Evolutionary conservation across 495 filamentous ascomycete genomes (phyloP), one percentile per base, ranked within the genome.

Genomic region (Tirmania nivea): DNA sequence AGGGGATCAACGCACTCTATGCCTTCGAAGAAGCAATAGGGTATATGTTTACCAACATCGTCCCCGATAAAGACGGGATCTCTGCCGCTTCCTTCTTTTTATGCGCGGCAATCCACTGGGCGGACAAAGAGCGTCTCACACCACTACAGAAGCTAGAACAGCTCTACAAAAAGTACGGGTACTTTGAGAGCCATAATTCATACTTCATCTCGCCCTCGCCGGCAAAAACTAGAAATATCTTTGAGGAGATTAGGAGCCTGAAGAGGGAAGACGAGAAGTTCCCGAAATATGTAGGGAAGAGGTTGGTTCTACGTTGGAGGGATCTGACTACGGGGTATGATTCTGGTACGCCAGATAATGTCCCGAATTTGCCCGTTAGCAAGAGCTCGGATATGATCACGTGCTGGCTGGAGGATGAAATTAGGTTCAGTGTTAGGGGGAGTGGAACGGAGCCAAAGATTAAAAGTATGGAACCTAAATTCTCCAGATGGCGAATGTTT

Each of bases 11-110:
- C 14, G 71, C 75, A 0, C 65, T 70, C 3, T 84, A 76, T 62
- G 79, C 78, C 3, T 85, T 77, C 56, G 81, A 85, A 63, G 81
- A 85, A 67, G 80, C 81, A 8, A 72, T 84, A 8, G 81, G 81
- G 2, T 85, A 83, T 62, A 85, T 85, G 81, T 79, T 83, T 54
- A 67, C 80, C 1, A 61, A 66, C 8, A 71, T 83, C 7, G 78
- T 77, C 52, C 71, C 75, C 55, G 81, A 85, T 62, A 85, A 85
- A 58, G 81, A 85, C 62, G 79, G 78, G 34, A 76, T 85, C 52
- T 70, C 76, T 3, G 78, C 81, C 9, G 78, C 79, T n/a, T 67
- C 71, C 5, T 68, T 81, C 9, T 84, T 85, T 63, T 64, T 83
- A 5, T 64, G 69, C 4, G 48, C 48, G 11, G 66, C 67, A 10